Percentiles rank a stretch among this genome's conserved stretches.
Evolutionary conservation across 2,329 filamentous ascomycete species (phyloP).

Genomic region (Hysterium pulicare): DNA sequence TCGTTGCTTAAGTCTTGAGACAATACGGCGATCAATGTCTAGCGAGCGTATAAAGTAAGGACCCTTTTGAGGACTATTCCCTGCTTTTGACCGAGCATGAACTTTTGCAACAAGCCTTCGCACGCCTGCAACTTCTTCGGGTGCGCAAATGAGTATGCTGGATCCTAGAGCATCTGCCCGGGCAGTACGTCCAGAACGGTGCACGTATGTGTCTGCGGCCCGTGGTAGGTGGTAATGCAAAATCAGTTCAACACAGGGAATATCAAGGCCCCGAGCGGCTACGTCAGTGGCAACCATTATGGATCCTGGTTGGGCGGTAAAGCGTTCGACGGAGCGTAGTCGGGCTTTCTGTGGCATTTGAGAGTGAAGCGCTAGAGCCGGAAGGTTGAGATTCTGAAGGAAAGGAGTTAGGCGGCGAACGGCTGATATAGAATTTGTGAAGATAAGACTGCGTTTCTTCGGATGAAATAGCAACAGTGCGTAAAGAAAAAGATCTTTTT

Average conservation of each 20-base stretch:
- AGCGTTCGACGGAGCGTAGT: slow-evolving; percentile 86
- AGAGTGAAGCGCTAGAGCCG: slow-evolving; percentile 77
- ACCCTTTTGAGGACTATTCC: slow-evolving; percentile 31
- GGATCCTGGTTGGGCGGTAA: slow-evolving; percentile 61
- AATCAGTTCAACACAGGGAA: slow-evolving; percentile 82
- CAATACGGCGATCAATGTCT: slow-evolving; percentile 77
- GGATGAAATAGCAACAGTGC: slow-evolving; percentile 79
- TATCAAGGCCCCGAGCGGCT: slow-evolving; percentile 89
- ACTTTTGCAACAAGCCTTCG: slow-evolving; percentile 83
- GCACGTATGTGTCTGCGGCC: slow-evolving; percentile 88
- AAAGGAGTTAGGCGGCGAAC: slow-evolving; percentile 83
- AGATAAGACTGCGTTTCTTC: slow-evolving; percentile 77
- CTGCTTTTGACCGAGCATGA: slow-evolving; percentile 59
- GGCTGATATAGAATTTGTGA: slow-evolving; percentile 93
- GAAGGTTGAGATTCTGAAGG: slow-evolving; percentile 75
- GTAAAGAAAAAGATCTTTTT: slow-evolving; percentile 97
- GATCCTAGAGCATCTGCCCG: slow-evolving; percentile 74
- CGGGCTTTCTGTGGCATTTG: slow-evolving; percentile 96
- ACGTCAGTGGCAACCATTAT: slow-evolving; percentile 92
- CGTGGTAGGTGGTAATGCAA: slow-evolving; percentile 95
- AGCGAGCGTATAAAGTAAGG: slow-evolving; percentile 73
- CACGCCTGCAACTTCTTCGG: slow-evolving; percentile 85
- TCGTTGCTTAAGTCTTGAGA: slow-evolving; percentile 71
- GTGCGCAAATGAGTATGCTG: slow-evolving; percentile 83
- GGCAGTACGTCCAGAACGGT: slow-evolving; percentile 90